Conservation (phyloP, 164 flowering plant species). For the Stephania yunnanensis region DNA sequence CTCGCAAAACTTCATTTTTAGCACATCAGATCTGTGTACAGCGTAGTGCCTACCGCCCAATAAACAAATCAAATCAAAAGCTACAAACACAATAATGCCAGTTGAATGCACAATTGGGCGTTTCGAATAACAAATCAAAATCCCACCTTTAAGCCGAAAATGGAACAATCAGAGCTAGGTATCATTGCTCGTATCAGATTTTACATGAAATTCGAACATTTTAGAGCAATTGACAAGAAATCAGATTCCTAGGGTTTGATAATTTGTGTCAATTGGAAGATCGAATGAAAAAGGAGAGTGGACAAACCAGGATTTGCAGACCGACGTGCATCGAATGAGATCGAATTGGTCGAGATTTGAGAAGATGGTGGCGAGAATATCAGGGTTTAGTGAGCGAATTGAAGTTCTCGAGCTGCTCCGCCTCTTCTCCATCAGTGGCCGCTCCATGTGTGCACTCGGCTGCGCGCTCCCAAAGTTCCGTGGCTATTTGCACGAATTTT, state of each 20-base stretch:
- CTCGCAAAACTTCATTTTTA: constrained; percentile 38
- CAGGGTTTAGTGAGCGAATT: constrained; percentile 31
- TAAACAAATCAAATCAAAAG: neutral
- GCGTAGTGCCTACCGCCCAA: constrained; percentile 32
- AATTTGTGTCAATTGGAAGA: neutral
- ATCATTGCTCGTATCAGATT: too few species aligned
- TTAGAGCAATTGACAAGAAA: too few species aligned
- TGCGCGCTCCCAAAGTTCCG: neutral
- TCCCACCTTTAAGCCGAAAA: too few species aligned
- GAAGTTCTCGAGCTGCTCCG: neutral
- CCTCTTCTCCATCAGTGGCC: neutral
- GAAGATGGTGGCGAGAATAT: constrained; percentile 52
- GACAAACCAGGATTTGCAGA: constrained; percentile 73
- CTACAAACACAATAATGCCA: too few species aligned
- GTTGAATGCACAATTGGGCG: too few species aligned
- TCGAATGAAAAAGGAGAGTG: neutral
- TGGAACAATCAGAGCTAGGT: too few species aligned
- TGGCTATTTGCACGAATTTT: too few species aligned
- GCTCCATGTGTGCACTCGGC: neutral
- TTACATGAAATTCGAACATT: too few species aligned
- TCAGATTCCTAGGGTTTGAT: neutral
- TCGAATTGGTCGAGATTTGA: constrained; percentile 55
- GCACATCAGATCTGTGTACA: constrained; percentile 22
- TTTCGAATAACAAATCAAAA: neutral
- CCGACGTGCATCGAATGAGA: constrained; percentile 62